Base-by-base conservation (phyloP, 306 rosid genomes). In the Glycyrrhiza uralensis region DNA sequence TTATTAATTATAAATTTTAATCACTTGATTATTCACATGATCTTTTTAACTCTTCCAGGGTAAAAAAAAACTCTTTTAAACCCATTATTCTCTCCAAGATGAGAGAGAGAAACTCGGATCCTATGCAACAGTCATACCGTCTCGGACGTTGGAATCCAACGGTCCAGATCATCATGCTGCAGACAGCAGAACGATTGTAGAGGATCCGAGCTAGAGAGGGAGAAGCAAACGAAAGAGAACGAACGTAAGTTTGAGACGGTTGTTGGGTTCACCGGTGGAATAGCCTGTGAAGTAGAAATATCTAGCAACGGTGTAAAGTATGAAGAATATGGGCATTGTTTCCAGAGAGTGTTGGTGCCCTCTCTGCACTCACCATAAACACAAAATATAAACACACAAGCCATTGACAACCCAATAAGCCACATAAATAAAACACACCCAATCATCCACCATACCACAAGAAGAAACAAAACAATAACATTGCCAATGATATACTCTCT, bases 311-410 rank as follows among this genome's bases (percentile, higher is more conserved):
- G 50, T 20, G 54, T 84, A 85, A 24, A 86, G 35, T 4, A 45
- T 58, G 64, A 86, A 77, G 70, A 88, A 86, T 10, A 81, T 3
- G 1, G 92, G 88, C 92, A 86, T 77, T 69, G 71, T 8, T 75
- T 90, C 96, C 20, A 90, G 74, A 44, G 94, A 88, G 74, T 90
- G 88, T 72, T 90, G 92, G 33, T 90, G 94, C 42, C 96, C 94
- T 78, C 94, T 82, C 89, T 87, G 86, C 75, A 50, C 3, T 19
- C 23, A 71, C 12, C 14, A 23, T 23, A 59, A 17, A 41, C n/a
- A n/a, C n/a, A n/a, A 29, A 4, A 29, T 29, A 2, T 12, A 56
- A n/a, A 30, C 14, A 64, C 17, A 65, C 2, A 24, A 19, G 15
- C 9, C 19, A 66, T 24, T 7, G 2, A 55, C 17, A 10, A 60